Conservation (phyloP, 1,284 basidiomycete genomes). For the Termitomyces sp. region DNA sequence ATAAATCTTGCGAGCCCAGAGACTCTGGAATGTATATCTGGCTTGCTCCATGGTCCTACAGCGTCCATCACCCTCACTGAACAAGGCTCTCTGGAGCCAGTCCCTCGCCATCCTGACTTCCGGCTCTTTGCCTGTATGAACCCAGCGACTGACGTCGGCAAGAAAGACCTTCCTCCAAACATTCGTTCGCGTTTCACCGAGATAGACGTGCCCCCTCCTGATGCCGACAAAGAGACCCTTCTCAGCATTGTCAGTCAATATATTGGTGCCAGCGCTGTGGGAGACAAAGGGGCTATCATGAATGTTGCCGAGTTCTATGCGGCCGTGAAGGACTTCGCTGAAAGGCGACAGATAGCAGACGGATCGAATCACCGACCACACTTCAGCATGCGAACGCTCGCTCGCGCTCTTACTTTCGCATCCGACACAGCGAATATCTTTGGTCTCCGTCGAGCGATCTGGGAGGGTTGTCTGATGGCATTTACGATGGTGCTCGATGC, state of each 20-base stretch:
- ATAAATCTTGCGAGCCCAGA: conserved; percentile 94
- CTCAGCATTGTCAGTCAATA: conserved; percentile 88
- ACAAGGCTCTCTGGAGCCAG: conserved; percentile 86
- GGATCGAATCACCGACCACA: conserved; percentile 95
- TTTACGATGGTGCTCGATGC: conserved; percentile 94
- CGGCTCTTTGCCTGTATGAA: conserved; percentile 99
- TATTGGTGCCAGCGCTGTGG: conserved; percentile 78
- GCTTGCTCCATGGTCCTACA: conserved; percentile 79
- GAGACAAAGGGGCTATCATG: conserved; percentile 86
- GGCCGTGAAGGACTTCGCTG: conserved; percentile 77
- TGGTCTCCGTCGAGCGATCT: conserved; percentile 82
- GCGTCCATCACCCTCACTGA: conserved; percentile 93
- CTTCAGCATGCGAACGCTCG: conserved; percentile 95
- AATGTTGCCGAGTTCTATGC: conserved; percentile 91
- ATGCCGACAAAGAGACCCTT: conserved; percentile 88
- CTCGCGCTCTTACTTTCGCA: conserved; percentile 89
- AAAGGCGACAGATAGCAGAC: conserved; percentile 84
- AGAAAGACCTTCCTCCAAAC: conserved; percentile 91
- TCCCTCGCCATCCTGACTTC: conserved; percentile 92
- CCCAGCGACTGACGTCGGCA: conserved; percentile 97
- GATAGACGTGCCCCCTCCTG: conserved; percentile 91
- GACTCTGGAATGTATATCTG: conserved; percentile 90
- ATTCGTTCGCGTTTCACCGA: conserved; percentile 94
- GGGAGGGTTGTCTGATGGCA: conserved; percentile 97
- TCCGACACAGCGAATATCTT: conserved; percentile 77